Conservation (phyloP, 2,329 filamentous ascomycete genomes). For the Aureobasidium sp. region DNA sequence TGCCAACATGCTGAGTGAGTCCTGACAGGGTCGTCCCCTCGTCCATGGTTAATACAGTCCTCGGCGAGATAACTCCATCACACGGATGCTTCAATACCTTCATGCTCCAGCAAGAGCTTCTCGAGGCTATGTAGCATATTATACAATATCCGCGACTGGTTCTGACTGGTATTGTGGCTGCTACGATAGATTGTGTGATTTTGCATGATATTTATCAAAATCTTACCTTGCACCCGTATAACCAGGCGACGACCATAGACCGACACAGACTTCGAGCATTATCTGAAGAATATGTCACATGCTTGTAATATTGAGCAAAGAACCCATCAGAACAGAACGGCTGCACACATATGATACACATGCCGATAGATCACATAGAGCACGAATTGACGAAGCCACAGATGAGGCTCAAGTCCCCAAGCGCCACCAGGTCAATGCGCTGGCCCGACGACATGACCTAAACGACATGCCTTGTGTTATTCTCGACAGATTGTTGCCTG, state of each 20-base stretch:
- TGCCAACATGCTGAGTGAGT: background rate
- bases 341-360: background rate
- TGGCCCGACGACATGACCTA: background rate
- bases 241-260: rapidly evolving
- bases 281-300: no score
- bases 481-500: no score
- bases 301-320: no score
- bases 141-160: no score
- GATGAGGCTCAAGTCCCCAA: background rate
- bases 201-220: background rate
- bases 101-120: background rate
- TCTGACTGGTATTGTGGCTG: background rate
- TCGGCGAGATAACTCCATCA: background rate
- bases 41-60: background rate
- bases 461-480: background rate
- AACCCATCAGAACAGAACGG: background rate
- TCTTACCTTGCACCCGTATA: background rate
- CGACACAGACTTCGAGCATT: background rate
- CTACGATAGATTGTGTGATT: background rate
- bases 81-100: background rate
- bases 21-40: background rate
- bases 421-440: background rate
- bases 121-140: no score
- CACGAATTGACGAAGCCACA: background rate
- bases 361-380: no score